Percentiles rank a stretch among this genome's conserved stretches.
Conservation (phyloP, 23 red algal genomes). For the Gracilaria domingensis region DNA sequence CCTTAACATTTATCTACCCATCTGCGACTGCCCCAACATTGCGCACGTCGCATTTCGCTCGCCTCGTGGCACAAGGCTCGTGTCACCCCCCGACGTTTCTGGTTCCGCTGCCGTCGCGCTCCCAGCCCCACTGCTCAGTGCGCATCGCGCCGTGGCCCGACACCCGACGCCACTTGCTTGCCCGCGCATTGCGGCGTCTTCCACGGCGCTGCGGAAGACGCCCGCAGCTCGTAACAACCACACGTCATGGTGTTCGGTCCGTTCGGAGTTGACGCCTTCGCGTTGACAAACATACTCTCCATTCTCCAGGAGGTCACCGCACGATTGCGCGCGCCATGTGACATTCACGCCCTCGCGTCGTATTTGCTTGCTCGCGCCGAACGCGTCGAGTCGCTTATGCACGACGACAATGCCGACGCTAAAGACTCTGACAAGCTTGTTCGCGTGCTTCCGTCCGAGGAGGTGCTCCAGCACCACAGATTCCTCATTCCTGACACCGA, state of each 20-base stretch:
- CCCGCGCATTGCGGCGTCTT: neutral
- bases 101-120: neutral
- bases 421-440: neutral
- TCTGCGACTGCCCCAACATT: too few relatives aligned
- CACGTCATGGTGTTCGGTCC: slow-evolving; percentile 27
- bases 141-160: neutral
- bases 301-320: slow-evolving; percentile 16
- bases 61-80: too few relatives aligned
- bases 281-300: slow-evolving; percentile 1
- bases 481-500: slow-evolving; percentile 7
- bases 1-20: neutral
- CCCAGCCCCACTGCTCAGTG: neutral
- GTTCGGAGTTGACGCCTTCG: slow-evolving; percentile 24
- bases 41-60: too few relatives aligned
- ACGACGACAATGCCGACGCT: slow-evolving; percentile 6
- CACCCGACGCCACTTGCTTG: neutral
- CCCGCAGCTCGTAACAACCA: neutral
- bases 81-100: too few relatives aligned
- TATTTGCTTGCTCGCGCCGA: neutral
- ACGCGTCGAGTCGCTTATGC: neutral
- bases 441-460: neutral
- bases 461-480: neutral
- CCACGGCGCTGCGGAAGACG: neutral
- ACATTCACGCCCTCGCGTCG: neutral
- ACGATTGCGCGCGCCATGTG: neutral